A percentile compares a stretch with the other conserved stretches of the same genome.
These are phyloP conservation scores for Gaeumannomyces tritici DNA, from an alignment of 2,329 filamentous ascomycete genomes.

Conservation along the genomic window DNA sequence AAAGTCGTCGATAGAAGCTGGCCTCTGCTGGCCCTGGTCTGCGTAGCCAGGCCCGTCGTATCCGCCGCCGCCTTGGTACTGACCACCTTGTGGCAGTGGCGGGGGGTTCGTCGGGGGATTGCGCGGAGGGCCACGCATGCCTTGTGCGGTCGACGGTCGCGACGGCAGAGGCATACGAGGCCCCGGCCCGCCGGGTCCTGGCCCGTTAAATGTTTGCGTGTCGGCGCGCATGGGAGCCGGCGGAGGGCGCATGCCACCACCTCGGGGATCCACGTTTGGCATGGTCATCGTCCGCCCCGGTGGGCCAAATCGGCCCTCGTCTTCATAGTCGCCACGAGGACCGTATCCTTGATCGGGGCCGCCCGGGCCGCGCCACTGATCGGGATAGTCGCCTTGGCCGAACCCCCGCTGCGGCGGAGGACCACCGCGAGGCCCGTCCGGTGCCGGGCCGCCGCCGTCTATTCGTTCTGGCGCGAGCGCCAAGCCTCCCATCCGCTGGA, in stretches of 20 bases:
- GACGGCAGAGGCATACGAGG: conserved; percentile 34
- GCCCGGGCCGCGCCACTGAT: conserved; percentile 13
- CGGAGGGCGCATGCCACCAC: conserved; percentile 19
- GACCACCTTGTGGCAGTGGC: conserved; percentile 18
- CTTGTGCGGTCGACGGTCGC: conserved; percentile 45
- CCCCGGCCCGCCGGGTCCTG: conserved; percentile 35
- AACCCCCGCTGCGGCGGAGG: conserved; percentile 11
- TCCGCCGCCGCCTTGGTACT: conserved; percentile 17
- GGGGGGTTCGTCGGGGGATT: conserved; percentile 32
- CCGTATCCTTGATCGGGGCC: conserved; percentile 22
- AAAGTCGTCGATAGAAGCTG: conserved; percentile 36
- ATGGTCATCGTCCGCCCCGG: conserved; percentile 53
- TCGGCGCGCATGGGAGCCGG: conserved; percentile 25
- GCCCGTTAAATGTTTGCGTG: conserved; percentile 35
- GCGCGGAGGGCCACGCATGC: conserved; percentile 42
- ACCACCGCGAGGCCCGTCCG: conserved; percentile 17
- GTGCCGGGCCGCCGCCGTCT: conserved; percentile 18
- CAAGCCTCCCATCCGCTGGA: conserved; percentile 31
- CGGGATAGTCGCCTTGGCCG: conserved; percentile 16
- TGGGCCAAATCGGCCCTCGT: conserved; percentile 34
- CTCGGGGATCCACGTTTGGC: conserved; percentile 37
- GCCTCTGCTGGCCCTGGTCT: conserved; percentile 20
- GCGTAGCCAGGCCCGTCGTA: conserved; percentile 25
- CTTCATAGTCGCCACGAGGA: conserved; percentile 19
- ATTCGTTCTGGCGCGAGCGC: conserved; percentile 18